Percentiles rank a stretch among this genome's conserved stretches.
phyloP scores from a whole-genome alignment of 2,329 filamentous ascomycete species.

The Orbilia brochopaga region DNA sequence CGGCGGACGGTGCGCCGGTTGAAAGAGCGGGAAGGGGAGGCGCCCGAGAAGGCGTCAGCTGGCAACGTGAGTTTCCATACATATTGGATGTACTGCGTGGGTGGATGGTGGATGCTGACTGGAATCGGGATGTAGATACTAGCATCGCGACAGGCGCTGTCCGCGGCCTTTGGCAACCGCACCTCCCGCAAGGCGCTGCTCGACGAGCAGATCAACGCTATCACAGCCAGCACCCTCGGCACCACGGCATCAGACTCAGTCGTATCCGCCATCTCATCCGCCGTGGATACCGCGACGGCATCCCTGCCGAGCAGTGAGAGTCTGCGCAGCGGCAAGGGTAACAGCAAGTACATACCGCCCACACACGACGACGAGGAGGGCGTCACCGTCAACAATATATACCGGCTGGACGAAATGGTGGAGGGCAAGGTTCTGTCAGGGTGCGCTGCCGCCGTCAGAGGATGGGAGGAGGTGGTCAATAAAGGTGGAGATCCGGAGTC shows the following conservation, averaged over 20 bases:
- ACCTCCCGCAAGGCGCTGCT: slow-evolving; percentile 80
- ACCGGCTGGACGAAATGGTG: slow-evolving; percentile 43
- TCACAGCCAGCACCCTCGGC: slow-evolving; percentile 29
- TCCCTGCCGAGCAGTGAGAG: slow-evolving; percentile 43
- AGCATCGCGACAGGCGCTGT: slow-evolving; percentile 68
- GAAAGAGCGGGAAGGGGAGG: slow-evolving; percentile 56
- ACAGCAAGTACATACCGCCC: slow-evolving; percentile 46
- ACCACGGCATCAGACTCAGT: slow-evolving; percentile 20
- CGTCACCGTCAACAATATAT: slow-evolving; percentile 37
- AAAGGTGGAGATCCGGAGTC: slow-evolving; percentile 32
- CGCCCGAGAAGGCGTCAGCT: slow-evolving; percentile 58
- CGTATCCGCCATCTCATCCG: slow-evolving; percentile 36
- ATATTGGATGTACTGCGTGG: neutral
- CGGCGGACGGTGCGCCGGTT: slow-evolving; percentile 63
- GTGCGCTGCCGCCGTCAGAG: slow-evolving; percentile 29
- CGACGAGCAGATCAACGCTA: slow-evolving; percentile 58
- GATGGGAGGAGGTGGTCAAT: slow-evolving; percentile 34
- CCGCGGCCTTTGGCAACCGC: slow-evolving; percentile 81
- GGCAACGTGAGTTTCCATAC: slow-evolving; percentile 11
- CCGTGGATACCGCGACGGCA: slow-evolving; percentile 35
- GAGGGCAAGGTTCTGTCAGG: slow-evolving; percentile 32
- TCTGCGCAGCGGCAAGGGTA: slow-evolving; percentile 34
- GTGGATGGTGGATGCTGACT: neutral
- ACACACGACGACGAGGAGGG: slow-evolving; percentile 39
- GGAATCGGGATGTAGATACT: slow-evolving; percentile 53